Evolutionary conservation across 805 yeast species (phyloP).

Genomic region (Metschnikowia sp.): DNA sequence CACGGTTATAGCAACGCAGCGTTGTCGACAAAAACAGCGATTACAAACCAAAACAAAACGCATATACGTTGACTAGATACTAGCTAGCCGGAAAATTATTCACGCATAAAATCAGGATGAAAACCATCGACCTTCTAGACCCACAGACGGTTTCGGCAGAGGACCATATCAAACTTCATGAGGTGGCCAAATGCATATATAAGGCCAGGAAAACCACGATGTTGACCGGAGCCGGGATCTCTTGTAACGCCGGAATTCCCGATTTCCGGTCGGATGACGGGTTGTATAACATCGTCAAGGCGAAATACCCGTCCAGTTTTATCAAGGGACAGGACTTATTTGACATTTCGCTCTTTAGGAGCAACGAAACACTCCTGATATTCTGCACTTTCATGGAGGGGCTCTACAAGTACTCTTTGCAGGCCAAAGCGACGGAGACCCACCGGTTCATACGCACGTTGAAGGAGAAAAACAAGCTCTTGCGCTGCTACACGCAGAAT

Average conservation of each 20-base stretch:
- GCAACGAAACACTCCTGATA: conserved; percentile 58
- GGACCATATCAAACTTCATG: conserved; percentile 32
- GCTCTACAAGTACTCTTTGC: conserved; percentile 57
- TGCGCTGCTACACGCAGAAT: conserved; percentile 91
- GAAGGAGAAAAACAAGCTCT: conserved; percentile 59
- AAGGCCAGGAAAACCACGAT: conserved; percentile 62
- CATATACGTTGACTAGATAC: no score
- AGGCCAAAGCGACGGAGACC: conserved; percentile 79
- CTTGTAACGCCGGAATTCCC: conserved; percentile 96
- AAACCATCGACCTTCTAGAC: conserved; percentile 24
- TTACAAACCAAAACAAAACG: background rate
- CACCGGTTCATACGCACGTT: conserved; percentile 68
- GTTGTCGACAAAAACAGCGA: no score
- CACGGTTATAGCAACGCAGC: no score
- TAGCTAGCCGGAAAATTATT: background rate
- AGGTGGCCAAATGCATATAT: conserved; percentile 40
- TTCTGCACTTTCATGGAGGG: conserved; percentile 89
- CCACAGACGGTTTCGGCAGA: conserved; percentile 23
- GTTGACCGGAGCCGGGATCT: conserved; percentile 94
- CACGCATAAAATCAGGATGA: conserved; percentile 22
- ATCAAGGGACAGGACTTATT: conserved; percentile 88
- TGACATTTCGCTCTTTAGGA: conserved; percentile 78
- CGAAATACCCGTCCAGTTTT: conserved; percentile 55
- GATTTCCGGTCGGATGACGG: conserved; percentile 88
- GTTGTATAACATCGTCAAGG: conserved; percentile 69